A percentile compares a stretch with the other conserved stretches of the same genome.
phyloP scores from a whole-genome alignment of 108 stramenopile genomes.

The Pseudonitzschia delicatissima region DNA sequence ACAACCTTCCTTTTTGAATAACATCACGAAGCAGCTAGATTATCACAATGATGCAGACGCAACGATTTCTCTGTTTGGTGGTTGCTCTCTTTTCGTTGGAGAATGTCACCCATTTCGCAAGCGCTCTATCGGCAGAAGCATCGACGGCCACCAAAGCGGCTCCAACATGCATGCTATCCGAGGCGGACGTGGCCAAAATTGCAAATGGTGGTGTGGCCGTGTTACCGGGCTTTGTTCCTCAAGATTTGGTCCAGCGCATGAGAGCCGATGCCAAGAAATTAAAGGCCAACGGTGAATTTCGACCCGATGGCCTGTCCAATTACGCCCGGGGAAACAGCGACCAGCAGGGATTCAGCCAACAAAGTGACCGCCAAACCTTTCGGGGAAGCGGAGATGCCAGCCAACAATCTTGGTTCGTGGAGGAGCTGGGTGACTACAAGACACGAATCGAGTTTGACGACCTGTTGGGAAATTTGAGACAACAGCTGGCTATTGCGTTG shows the following conservation, averaged over 20 bases:
- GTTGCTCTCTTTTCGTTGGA: too few relatives aligned
- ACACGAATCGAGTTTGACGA: slow-evolving; percentile 34
- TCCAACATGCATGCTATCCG: background rate
- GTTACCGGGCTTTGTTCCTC: slow-evolving; percentile 25
- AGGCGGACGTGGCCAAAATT: slow-evolving; percentile 19
- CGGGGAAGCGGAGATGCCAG: slow-evolving; percentile 7
- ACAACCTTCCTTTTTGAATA: too few relatives aligned
- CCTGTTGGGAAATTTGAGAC: slow-evolving; percentile 1
- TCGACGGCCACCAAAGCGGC: background rate
- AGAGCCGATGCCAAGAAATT: slow-evolving; percentile 21
- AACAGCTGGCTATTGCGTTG: slow-evolving; percentile 10
- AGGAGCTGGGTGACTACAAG: slow-evolving; percentile 10
- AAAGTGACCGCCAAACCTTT: slow-evolving; percentile 17
- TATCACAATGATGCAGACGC: too few relatives aligned
- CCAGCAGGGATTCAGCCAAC: slow-evolving; percentile 26
- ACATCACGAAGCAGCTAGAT: too few relatives aligned
- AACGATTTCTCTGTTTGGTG: too few relatives aligned
- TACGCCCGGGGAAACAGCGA: slow-evolving; percentile 14
- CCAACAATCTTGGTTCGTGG: slow-evolving; percentile 24
- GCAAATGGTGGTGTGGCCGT: slow-evolving; percentile 31
- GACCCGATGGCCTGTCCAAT: slow-evolving; percentile 39
- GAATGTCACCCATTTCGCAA: too few relatives aligned
- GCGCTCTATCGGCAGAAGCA: background rate
- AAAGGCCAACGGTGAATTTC: slow-evolving; percentile 28
- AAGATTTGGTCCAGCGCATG: slow-evolving; percentile 13